Base-by-base conservation (phyloP, 768 basidiomycete genomes). In the Phlegmacium glaucopus region DNA sequence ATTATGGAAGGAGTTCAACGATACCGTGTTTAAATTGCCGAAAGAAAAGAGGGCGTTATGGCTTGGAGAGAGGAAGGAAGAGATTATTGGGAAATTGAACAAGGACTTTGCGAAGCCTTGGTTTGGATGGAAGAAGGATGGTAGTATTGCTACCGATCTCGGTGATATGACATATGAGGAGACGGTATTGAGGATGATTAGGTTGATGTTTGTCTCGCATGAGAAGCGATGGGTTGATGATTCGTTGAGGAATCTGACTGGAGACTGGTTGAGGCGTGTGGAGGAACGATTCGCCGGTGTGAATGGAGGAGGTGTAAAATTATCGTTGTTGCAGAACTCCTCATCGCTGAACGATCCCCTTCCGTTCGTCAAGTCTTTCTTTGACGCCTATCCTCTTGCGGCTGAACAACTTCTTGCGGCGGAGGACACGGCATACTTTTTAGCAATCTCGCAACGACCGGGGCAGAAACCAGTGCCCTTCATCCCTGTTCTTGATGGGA, bases 81-180 rank as follows among this genome's bases (percentile, higher is more conserved):
- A 95, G 61, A 80, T 97, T 38, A 94, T 99, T 59, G 78, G 71
- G 37, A 93, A 94, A 64, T 74, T 99, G 49, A 98, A 99, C 78
- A 83, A 77, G 61, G 90, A 98, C 72, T 98, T 97, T 67, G 80
- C 87, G 45, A 99, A 98, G 78, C 87, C 88, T 0, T 93, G 93
- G 94, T 99, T 99, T 62, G 92, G 90, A 13, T 86, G 85, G 81
- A 98, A 96, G 85, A 94, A 94, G 70, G 89, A 90, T 65, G 93
- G 83, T 0, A 76, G 67, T 15, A 80, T 90, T 53, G 90, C 89
- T 32, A 82, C 83, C 47, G 92, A 95, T 63, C 75, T 99, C 42
- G 81, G 85, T 22, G 92, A 96, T 59, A 97, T 99, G 96, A 98
- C 95, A 10, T 99, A 99, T 67, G 94, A 97, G 72, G 96, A 98